phyloP scores from a whole-genome alignment of 495 filamentous ascomycete genomes.

The Letharia lupina region DNA sequence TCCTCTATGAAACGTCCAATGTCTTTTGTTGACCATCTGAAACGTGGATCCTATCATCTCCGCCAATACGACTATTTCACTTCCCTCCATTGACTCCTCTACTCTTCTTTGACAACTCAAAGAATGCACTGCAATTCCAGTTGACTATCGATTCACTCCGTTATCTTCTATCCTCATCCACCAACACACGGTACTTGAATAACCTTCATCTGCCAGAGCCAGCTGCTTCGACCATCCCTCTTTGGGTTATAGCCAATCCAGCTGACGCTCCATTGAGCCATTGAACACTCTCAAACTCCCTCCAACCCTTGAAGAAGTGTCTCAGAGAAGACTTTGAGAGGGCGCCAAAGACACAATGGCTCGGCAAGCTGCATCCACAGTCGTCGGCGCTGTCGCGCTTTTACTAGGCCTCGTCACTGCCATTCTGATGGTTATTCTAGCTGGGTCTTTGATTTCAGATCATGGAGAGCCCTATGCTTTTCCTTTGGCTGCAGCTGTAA shows the following conservation, averaged over 20 bases:
- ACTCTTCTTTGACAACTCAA: background rate
- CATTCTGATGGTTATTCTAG: slow-evolving; percentile 29
- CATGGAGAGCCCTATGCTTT: slow-evolving; percentile 17
- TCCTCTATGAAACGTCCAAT: background rate
- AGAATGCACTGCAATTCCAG: background rate
- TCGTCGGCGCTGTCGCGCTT: slow-evolving; percentile 26
- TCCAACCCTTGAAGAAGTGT: background rate
- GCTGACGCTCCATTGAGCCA: background rate
- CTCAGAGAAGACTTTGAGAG: background rate
- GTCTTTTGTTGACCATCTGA: background rate
- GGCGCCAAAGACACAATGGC: slow-evolving; percentile 13
- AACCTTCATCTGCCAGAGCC: background rate
- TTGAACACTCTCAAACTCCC: background rate
- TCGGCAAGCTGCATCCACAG: slow-evolving; percentile 10
- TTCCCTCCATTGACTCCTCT: background rate
- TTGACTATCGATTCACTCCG: background rate
- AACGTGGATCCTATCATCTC: background rate
- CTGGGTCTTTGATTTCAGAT: slow-evolving; percentile 22
- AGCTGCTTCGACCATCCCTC: background rate
- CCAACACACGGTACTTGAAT: background rate
- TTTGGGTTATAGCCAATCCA: background rate
- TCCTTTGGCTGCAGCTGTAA: slow-evolving; percentile 27
- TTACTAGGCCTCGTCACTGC: slow-evolving; percentile 25
- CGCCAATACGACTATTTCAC: background rate
- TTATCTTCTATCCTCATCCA: background rate